Evolutionary conservation across 352 stramenopile genomes (phyloP), one percentile per base, ranked within the genome.

Genomic region (Blastocystis sp.): DNA sequence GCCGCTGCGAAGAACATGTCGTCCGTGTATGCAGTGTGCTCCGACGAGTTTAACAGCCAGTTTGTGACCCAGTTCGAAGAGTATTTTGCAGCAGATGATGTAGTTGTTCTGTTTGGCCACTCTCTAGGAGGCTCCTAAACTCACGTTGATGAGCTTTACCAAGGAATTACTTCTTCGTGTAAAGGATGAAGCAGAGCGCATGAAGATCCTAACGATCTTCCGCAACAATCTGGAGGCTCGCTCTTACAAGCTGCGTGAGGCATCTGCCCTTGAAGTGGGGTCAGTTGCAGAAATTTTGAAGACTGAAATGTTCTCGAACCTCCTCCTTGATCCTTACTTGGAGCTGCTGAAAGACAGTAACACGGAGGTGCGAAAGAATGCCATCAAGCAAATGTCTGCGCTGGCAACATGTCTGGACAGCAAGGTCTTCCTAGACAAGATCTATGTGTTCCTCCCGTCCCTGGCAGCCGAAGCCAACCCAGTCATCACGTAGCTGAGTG

Each of bases 1-100:
- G 73, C 73, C 6, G 73, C 73, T 18, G 73, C 73, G 30, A 85
- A 85, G 53, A 85, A 85, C 73, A 85, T 85, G 20, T 50, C 50
- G 5, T 47, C 73, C 13, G 53, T 85, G 4, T 85, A 66, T 43
- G 73, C 73, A 20, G 73, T 65, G 5, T 68, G 16, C 56, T 24
- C 53, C 37, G 73, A 85, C 34, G 45, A 66, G 50, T 68, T 66
- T 43, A 45, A 53, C 4, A 18, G 47, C 8, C 18, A 30, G 8
- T 85, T 85, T 43, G 73, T 85, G 1, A 8, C 73, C 34, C 73
- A 85, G 73, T 85, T 53, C 56, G 73, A 66, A 8, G 73, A 85
- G 47, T 85, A 54, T 43, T 66, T 68, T 24, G 30, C 20, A 3
- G 43, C 45, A 1, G 73, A 85, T n/a, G 73, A 85, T 43, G 73